Evolutionary conservation across 306 rosid species (phyloP).

Genomic region (Inga oerstediana): DNA sequence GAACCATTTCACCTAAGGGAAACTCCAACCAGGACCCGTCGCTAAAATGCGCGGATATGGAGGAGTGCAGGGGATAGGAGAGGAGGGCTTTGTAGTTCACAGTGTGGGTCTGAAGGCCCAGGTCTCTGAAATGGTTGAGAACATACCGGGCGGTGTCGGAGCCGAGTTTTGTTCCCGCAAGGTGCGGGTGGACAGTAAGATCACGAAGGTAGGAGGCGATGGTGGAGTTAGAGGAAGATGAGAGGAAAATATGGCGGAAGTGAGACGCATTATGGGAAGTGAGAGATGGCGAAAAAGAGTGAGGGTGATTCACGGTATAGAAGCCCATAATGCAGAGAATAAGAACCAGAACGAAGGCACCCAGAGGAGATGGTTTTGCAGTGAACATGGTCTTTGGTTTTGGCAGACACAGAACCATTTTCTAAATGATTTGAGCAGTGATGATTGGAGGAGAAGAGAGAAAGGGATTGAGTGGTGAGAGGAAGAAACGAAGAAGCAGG

Average conservation of each 20-base stretch:
- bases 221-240: slow-evolving; percentile 67
- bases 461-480: background rate
- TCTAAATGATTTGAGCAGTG: background rate
- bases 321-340: slow-evolving; percentile 65
- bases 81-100: slow-evolving; percentile 58
- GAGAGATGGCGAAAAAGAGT: slow-evolving; percentile 26
- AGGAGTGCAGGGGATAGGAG: slow-evolving; percentile 72
- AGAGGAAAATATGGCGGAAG: slow-evolving; percentile 58
- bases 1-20: slow-evolving; percentile 41
- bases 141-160: slow-evolving; percentile 48
- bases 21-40: slow-evolving; percentile 44
- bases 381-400: slow-evolving; percentile 43
- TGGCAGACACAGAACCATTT: slow-evolving; percentile 53
- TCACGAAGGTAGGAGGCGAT: slow-evolving; percentile 71
- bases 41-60: slow-evolving; percentile 56
- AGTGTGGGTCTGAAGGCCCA: slow-evolving; percentile 55
- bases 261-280: slow-evolving; percentile 28
- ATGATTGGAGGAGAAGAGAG: background rate
- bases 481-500: slow-evolving; percentile 13
- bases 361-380: slow-evolving; percentile 50
- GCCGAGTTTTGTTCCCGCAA: slow-evolving; percentile 81
- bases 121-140: slow-evolving; percentile 50
- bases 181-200: slow-evolving; percentile 87
- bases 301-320: slow-evolving; percentile 56
- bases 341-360: slow-evolving; percentile 35